phyloP scores from a whole-genome alignment of 768 basidiomycete genomes.

The Termitomyces sp. region DNA sequence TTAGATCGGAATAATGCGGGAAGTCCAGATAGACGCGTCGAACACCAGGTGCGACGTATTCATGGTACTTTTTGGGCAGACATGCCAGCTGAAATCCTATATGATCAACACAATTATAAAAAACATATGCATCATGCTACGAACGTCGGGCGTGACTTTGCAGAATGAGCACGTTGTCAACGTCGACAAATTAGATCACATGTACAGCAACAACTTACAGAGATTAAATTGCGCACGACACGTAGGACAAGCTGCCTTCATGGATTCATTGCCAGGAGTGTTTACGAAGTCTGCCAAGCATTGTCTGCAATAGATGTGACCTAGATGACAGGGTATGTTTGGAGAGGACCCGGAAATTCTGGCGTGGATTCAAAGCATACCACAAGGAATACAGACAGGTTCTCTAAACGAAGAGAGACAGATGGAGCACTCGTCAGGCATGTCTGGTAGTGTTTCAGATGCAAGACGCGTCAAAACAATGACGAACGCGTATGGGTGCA shows the following conservation, averaged over 20 bases:
- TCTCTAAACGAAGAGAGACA: constrained; percentile 46
- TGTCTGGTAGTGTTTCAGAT: constrained; percentile 3
- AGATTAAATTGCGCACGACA: constrained; percentile 52
- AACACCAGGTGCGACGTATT: constrained; percentile 37
- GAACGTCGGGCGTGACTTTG: constrained; percentile 38
- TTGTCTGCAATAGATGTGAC: constrained; percentile 57
- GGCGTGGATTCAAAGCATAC: constrained; percentile 27
- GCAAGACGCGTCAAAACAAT: background rate
- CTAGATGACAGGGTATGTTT: constrained; percentile 24
- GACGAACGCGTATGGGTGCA: background rate
- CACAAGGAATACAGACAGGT: constrained; percentile 58
- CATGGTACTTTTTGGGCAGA: constrained; percentile 44
- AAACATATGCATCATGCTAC: background rate
- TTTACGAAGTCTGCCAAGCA: constrained; percentile 46
- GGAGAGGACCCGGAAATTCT: background rate
- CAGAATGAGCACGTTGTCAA: background rate
- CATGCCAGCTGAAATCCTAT: constrained; percentile 18
- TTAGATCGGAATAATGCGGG: constrained; percentile 15
- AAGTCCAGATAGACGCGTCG: constrained; percentile 46
- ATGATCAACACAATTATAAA: background rate
- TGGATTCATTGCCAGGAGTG: constrained; percentile 22
- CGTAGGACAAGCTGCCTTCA: constrained; percentile 48
- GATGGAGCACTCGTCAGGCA: constrained; percentile 43
- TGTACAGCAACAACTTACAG: constrained; percentile 28
- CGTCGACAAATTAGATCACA: background rate